Conservation (phyloP, 2,329 filamentous ascomycete species). For the Fulvia fulva region DNA sequence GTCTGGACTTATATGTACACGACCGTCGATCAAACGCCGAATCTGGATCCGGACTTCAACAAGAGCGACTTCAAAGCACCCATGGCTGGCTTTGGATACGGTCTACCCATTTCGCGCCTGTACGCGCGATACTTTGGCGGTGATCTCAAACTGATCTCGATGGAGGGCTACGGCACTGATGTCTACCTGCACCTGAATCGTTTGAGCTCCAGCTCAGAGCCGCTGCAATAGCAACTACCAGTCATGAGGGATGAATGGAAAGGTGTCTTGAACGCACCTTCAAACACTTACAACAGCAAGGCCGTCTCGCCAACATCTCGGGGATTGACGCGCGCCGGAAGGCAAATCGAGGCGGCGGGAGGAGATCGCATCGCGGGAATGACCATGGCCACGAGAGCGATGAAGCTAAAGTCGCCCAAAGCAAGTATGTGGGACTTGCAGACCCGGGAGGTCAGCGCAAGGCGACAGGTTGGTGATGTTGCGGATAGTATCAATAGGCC, state of each 20-base stretch:
- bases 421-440: slow-evolving; percentile 24
- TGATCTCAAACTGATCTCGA: slow-evolving; percentile 94
- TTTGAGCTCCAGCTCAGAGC: slow-evolving; percentile 90
- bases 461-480: slow-evolving; percentile 85
- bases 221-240: slow-evolving; percentile 76
- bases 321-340: slow-evolving; percentile 46
- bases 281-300: slow-evolving; percentile 8
- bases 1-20: slow-evolving; percentile 99
- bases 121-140: slow-evolving; percentile 98
- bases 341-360: slow-evolving; percentile 23
- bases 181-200: slow-evolving; percentile 97
- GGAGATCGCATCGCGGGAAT: slow-evolving; percentile 45
- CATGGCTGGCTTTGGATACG: slow-evolving; percentile 99
- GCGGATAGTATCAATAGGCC: slow-evolving; percentile 67
- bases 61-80: slow-evolving; percentile 99
- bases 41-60: slow-evolving; percentile 93
- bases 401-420: slow-evolving; percentile 55
- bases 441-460: slow-evolving; percentile 67
- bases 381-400: slow-evolving; percentile 44
- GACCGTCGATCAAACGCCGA: slow-evolving; percentile 92
- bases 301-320: slow-evolving; percentile 40
- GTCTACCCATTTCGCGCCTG: slow-evolving; percentile 84
- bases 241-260: slow-evolving; percentile 38
- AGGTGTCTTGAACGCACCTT: slow-evolving; percentile 9
- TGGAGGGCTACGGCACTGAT: slow-evolving; percentile 99